Evolutionary conservation across 345 rosid genomes (phyloP).

Genomic region (Aquilaria yunnanensis): DNA sequence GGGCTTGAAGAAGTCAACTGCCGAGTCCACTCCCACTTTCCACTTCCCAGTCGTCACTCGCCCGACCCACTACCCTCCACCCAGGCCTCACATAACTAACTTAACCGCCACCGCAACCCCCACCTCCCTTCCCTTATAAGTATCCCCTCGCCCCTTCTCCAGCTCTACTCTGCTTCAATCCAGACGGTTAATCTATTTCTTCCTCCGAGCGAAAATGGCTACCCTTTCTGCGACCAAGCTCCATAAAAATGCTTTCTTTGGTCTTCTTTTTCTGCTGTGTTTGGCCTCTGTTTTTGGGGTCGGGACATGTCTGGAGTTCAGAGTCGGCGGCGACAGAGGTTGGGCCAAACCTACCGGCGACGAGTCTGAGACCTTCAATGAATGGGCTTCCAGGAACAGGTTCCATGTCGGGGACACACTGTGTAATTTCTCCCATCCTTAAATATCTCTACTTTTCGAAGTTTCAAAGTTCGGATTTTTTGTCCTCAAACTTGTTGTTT

Average conservation of each 20-base stretch:
- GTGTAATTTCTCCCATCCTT: conserved; percentile 9
- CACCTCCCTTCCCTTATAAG: conserved; percentile 2
- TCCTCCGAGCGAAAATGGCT: conserved; percentile 5
- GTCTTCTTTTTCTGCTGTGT: not conserved
- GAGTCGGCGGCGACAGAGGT: conserved; percentile 25
- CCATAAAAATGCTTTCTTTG: not conserved
- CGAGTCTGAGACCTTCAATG: conserved; percentile 16
- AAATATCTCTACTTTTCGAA: not conserved
- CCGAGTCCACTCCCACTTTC: conserved; percentile 7
- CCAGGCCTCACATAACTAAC: conserved; percentile 1
- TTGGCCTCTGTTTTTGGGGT: conserved; percentile 3
- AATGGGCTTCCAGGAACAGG: conserved; percentile 24
- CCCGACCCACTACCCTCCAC: not conserved
- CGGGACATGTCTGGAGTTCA: conserved; percentile 15
- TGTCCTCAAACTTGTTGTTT: not conserved
- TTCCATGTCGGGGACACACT: conserved; percentile 31
- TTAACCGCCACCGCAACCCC: conserved; percentile 7
- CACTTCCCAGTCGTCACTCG: not conserved
- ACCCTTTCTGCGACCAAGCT: conserved; percentile 7
- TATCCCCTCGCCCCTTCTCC: not conserved
- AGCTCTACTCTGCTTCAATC: not conserved
- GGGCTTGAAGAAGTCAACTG: conserved; percentile 10
- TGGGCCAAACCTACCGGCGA: conserved; percentile 21
- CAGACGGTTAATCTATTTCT: not conserved
- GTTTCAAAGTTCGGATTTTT: not conserved